A percentile compares a stretch with the other conserved stretches of the same genome.
Conservation (phyloP, 2,329 filamentous ascomycete species). For the Xylariales sp. region DNA sequence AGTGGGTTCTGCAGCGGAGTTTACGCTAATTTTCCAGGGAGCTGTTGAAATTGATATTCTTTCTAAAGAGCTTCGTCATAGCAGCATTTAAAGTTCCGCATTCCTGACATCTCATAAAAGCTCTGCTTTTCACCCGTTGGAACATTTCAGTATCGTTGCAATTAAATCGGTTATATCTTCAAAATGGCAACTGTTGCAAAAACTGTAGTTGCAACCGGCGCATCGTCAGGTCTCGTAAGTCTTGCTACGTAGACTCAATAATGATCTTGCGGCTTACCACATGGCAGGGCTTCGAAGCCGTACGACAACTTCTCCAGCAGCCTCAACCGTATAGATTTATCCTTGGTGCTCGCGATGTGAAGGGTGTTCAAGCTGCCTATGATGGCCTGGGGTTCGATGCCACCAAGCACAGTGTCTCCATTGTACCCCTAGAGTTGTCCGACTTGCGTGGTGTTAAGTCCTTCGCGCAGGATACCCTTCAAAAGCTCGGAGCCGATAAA, state of each 20-base stretch:
- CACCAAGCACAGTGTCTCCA: conserved; percentile 32
- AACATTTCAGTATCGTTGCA: background rate
- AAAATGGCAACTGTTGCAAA: conserved; percentile 37
- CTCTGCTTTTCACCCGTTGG: too few species aligned
- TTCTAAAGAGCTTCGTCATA: too few species aligned
- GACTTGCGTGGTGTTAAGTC: conserved; percentile 38
- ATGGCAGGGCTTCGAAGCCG: conserved; percentile 44
- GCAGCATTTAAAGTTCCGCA: too few species aligned
- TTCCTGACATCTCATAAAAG: too few species aligned
- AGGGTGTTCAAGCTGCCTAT: conserved; percentile 34
- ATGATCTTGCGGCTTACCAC: too few species aligned
- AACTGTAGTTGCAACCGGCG: conserved; percentile 46
- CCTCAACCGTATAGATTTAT: conserved; percentile 42
- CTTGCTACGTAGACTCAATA: too few species aligned
- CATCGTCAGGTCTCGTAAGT: conserved; percentile 44
- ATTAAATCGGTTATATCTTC: conserved; percentile 2
- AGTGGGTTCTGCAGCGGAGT: too few species aligned
- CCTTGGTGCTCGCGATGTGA: conserved; percentile 42
- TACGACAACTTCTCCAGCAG: conserved; percentile 44
- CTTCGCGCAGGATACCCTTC: conserved; percentile 40
- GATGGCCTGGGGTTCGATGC: conserved; percentile 37
- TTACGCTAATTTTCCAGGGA: too few species aligned
- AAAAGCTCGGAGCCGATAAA: conserved; percentile 24
- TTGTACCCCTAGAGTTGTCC: conserved; percentile 45
- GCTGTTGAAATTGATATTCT: too few species aligned